phyloP scores from a whole-genome alignment of 371 early-diverging fungal species.

The Mucor irregularis region DNA sequence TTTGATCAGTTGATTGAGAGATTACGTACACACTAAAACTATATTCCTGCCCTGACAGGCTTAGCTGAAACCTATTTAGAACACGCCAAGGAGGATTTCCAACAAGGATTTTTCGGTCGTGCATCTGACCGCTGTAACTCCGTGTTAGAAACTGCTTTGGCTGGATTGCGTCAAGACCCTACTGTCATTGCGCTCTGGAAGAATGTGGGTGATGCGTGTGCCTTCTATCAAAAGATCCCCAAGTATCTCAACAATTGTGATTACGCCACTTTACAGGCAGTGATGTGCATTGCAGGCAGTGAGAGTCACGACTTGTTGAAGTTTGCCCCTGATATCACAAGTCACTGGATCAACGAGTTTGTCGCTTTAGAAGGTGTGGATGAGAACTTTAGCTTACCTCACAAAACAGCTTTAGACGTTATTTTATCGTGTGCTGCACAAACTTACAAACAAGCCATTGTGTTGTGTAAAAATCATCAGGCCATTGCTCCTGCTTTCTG shows the following conservation, averaged over 20 bases:
- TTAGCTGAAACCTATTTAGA: conserved; percentile 66
- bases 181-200: conserved; percentile 63
- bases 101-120: conserved; percentile 74
- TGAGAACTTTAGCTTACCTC: conserved; percentile 30
- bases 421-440: conserved; percentile 47
- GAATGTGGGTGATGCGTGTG: conserved; percentile 70
- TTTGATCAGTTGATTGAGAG: too few species aligned
- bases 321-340: conserved; percentile 32
- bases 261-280: conserved; percentile 29
- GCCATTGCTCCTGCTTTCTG: conserved; percentile 41
- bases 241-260: conserved; percentile 51
- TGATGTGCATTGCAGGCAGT: conserved; percentile 26
- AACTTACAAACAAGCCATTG: conserved; percentile 56
- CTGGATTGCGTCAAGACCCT: conserved; percentile 36
- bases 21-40: too few species aligned
- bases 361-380: conserved; percentile 23
- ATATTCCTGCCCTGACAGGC: conserved; percentile 63
- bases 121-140: conserved; percentile 59
- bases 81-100: conserved; percentile 63
- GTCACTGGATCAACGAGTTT: conserved; percentile 35
- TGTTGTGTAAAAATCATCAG: conserved; percentile 38
- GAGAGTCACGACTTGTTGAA: conserved; percentile 43
- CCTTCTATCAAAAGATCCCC: conserved; percentile 49
- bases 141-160: conserved; percentile 42
- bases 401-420: conserved; percentile 35